phyloP scores from a whole-genome alignment of 23 red algal species.

The Gracilaria caudata region DNA sequence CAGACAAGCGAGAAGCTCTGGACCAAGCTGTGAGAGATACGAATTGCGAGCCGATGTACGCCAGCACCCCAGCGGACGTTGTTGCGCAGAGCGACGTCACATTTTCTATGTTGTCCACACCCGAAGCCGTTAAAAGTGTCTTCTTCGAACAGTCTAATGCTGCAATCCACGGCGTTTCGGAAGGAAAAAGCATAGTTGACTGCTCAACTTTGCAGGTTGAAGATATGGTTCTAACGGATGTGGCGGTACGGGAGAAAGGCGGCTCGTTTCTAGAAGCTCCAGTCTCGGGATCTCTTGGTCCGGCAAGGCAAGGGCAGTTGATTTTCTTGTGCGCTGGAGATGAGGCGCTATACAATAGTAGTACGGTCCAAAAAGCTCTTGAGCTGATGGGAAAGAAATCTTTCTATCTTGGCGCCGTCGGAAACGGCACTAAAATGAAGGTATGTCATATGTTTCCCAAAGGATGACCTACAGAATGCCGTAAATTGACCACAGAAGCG shows the following conservation, averaged over 20 bases:
- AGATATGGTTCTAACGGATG: constrained; percentile 53
- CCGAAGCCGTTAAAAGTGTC: constrained; percentile 62
- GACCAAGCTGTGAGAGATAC: constrained; percentile 43
- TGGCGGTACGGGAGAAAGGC: constrained; percentile 46
- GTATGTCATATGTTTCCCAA: constrained; percentile 19
- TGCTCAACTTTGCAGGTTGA: constrained; percentile 79
- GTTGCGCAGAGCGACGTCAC: constrained; percentile 52
- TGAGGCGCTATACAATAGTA: constrained; percentile 36
- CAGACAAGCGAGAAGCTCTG: constrained; percentile 65
- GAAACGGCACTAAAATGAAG: constrained; percentile 90
- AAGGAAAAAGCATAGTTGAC: constrained; percentile 82
- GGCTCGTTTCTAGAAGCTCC: constrained; percentile 88
- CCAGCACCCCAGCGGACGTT: constrained; percentile 53
- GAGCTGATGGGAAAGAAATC: constrained; percentile 84
- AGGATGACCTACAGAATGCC: not conserved
- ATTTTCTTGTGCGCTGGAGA: constrained; percentile 88
- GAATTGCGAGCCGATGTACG: constrained; percentile 2
- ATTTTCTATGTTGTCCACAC: constrained; percentile 87
- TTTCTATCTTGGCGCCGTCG: constrained; percentile 74
- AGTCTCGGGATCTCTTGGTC: constrained; percentile 87
- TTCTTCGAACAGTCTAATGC: constrained; percentile 28
- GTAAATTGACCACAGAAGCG: not conserved
- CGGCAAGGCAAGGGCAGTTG: constrained; percentile 74
- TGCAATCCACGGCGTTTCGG: constrained; percentile 58
- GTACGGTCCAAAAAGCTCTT: constrained; percentile 26